These are phyloP conservation scores for Aspergillus spinulosporus DNA, from an alignment of 2,329 filamentous ascomycete genomes.

Conservation along the genomic window DNA sequence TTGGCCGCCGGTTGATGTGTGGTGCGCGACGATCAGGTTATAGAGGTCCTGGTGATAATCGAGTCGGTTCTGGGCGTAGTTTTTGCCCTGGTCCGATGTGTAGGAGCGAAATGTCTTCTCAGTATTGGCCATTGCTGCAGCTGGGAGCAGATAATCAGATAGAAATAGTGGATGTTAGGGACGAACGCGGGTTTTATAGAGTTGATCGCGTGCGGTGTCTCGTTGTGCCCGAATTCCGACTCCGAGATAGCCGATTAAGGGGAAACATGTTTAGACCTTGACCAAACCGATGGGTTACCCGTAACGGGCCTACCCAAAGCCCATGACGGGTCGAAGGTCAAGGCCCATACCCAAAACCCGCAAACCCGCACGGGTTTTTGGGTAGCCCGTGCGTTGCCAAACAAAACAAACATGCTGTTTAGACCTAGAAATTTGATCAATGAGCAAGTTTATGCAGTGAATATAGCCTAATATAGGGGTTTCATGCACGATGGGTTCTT, in stretches of 20 bases:
- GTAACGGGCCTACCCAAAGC: too few species aligned
- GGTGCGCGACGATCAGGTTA: slow-evolving; percentile 48
- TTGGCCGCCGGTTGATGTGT: slow-evolving; percentile 49
- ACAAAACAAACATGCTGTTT: too few species aligned
- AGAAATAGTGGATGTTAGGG: too few species aligned
- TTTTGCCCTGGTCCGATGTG: slow-evolving; percentile 29
- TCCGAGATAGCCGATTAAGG: neutral
- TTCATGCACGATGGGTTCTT: too few species aligned
- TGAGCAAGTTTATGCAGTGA: too few species aligned
- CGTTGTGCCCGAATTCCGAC: neutral
- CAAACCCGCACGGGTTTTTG: too few species aligned
- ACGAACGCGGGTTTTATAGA: neutral
- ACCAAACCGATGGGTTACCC: too few species aligned
- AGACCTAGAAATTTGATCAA: too few species aligned
- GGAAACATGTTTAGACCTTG: slow-evolving; percentile 4
- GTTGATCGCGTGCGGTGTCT: neutral
- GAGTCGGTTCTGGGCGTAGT: slow-evolving; percentile 42
- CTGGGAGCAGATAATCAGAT: neutral
- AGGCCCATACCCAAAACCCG: neutral
- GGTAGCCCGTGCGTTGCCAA: too few species aligned
- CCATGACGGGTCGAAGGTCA: too few species aligned
- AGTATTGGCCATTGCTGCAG: neutral
- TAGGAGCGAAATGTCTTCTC: slow-evolving; percentile 26
- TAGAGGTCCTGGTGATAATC: slow-evolving; percentile 56
- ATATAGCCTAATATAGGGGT: too few species aligned